Percentiles rank a stretch among this genome's conserved stretches.
These are phyloP conservation scores for Haplosporangium sp. DNA, from an alignment of 371 early-diverging fungal genomes.

Conservation along the genomic window DNA sequence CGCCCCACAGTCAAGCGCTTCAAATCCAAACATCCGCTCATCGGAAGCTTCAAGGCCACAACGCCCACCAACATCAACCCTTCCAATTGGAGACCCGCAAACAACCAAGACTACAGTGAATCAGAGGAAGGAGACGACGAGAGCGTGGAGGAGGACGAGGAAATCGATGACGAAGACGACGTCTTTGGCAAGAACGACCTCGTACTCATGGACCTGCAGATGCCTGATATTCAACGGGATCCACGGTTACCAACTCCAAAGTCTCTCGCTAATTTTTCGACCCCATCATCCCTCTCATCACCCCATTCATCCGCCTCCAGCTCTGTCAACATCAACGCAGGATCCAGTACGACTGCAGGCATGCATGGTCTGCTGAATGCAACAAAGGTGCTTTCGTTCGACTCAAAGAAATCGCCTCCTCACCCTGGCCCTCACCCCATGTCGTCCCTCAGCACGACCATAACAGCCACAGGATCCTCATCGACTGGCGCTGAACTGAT, in stretches of 20 bases:
- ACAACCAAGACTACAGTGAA: constrained; percentile 45
- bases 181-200: constrained; percentile 53
- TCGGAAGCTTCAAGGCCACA: constrained; percentile 41
- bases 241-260: constrained; percentile 27
- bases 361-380: constrained; percentile 51
- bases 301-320: constrained; percentile 22
- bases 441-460: constrained; percentile 1
- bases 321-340: constrained; percentile 14
- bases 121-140: constrained; percentile 54
- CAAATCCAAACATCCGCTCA: constrained; percentile 39
- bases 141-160: constrained; percentile 51
- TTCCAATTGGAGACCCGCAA: constrained; percentile 42
- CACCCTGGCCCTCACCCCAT: constrained; percentile 19
- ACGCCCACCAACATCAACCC: constrained; percentile 39
- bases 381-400: constrained; percentile 50
- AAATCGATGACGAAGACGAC: constrained; percentile 46
- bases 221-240: constrained; percentile 47
- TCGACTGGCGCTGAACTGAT: not conserved
- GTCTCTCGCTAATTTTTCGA: constrained; percentile 25
- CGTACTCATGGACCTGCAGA: constrained; percentile 52
- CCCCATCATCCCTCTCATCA: constrained; percentile 34
- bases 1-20: constrained; percentile 51
- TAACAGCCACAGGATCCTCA: constrained; percentile 1
- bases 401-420: constrained; percentile 39
- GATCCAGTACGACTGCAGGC: constrained; percentile 21